A percentile compares a stretch with the other conserved stretches of the same genome.
Conservation (phyloP, 805 yeast species). For the Suhomyces kilbournensis region DNA sequence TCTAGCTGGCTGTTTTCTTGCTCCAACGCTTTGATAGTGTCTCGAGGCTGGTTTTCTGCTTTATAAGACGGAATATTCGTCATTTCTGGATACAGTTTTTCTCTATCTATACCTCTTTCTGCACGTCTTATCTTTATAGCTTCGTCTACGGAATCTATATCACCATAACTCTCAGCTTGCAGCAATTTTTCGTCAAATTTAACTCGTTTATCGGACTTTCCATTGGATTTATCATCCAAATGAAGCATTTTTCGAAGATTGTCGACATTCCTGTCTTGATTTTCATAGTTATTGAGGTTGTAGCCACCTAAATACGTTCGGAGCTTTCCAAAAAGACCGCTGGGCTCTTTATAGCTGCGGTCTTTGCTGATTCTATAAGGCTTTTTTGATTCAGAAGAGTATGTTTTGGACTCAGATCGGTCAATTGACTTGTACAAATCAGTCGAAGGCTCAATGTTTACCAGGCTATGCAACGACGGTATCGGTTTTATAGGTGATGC, state of each 20-base stretch:
- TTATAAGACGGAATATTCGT: background rate
- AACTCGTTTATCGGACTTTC: background rate
- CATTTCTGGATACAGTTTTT: background rate
- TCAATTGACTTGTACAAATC: background rate
- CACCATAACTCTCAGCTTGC: background rate
- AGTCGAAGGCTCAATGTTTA: background rate
- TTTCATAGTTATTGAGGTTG: conserved; percentile 11
- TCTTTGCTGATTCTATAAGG: background rate
- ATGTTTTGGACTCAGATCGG: background rate
- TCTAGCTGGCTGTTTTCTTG: background rate
- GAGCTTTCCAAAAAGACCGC: conserved; percentile 9
- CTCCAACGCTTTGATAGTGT: background rate
- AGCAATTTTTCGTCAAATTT: background rate
- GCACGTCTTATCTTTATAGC: background rate
- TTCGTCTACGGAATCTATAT: background rate
- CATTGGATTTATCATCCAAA: background rate
- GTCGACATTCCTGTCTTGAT: conserved; percentile 13
- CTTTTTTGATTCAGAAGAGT: background rate
- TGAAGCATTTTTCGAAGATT: conserved; percentile 7
- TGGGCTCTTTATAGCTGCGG: background rate
- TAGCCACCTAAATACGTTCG: conserved; percentile 12
- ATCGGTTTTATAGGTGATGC: background rate
- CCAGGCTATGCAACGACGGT: background rate
- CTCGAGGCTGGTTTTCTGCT: background rate
- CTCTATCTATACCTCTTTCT: background rate